Conservation (phyloP, 2,329 filamentous ascomycete species). For the Ophiostoma pallidulum region DNA sequence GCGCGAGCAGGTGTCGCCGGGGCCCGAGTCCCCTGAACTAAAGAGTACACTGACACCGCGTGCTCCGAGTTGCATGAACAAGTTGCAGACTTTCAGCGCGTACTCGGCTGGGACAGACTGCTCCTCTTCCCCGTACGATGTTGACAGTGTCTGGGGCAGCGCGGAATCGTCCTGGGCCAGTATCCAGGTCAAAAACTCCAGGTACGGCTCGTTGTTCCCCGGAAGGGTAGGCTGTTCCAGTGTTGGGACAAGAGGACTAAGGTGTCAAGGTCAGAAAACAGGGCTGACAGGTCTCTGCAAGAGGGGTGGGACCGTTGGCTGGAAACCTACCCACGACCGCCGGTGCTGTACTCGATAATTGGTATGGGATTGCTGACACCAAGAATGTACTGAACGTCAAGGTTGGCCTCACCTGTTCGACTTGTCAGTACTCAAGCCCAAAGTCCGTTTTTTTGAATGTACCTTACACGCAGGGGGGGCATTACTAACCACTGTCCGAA, state of each 20-base stretch:
- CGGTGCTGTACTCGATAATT: constrained; percentile 50
- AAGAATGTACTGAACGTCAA: constrained; percentile 54
- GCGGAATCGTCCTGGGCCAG: constrained; percentile 37
- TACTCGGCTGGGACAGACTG: constrained; percentile 54
- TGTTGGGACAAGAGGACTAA: constrained; percentile 47
- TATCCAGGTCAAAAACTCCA: constrained; percentile 52
- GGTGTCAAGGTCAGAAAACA: too few species aligned
- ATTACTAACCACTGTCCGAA: constrained; percentile 27
- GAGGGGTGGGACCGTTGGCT: too few species aligned
- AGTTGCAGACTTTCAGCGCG: constrained; percentile 50
- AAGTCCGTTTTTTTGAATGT: too few species aligned
- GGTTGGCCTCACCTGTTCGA: constrained; percentile 44
- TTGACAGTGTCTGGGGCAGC: constrained; percentile 53
- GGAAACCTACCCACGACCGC: constrained; percentile 33
- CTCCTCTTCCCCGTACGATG: constrained; percentile 60
- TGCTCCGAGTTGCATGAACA: constrained; percentile 56
- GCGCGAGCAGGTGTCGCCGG: constrained; percentile 51
- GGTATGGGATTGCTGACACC: constrained; percentile 45
- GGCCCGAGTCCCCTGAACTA: constrained; percentile 49
- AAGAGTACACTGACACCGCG: constrained; percentile 59
- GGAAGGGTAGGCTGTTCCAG: constrained; percentile 34
- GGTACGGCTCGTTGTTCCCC: constrained; percentile 60
- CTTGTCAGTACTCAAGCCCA: constrained; percentile 11
- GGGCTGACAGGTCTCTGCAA: too few species aligned
- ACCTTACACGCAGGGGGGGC: too few species aligned